A percentile compares a stretch with the other conserved stretches of the same genome.
These are phyloP conservation scores for Cubamyces sp. DNA, from an alignment of 768 basidiomycete genomes.

Conservation along the genomic window DNA sequence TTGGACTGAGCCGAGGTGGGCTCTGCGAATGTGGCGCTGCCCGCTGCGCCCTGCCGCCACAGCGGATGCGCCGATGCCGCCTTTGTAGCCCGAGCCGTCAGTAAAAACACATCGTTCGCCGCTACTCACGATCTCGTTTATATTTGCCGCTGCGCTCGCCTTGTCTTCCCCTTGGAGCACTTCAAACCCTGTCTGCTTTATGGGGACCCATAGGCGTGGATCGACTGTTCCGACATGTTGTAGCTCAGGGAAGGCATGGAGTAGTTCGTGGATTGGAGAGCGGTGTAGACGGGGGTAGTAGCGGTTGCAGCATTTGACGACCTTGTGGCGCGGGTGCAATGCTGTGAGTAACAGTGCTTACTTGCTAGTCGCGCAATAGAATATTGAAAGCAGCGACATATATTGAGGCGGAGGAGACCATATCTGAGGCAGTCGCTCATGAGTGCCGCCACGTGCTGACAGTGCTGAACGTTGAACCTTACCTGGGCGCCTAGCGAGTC, in stretches of 20 bases:
- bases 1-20: neutral
- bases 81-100: conserved; percentile 24
- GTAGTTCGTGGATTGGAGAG: conserved; percentile 29
- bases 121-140: neutral
- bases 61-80: conserved; percentile 2
- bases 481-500: neutral
- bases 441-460: too few species aligned
- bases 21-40: neutral
- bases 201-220: conserved; percentile 4
- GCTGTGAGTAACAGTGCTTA: too few species aligned
- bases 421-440: too few species aligned
- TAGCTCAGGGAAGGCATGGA: conserved; percentile 21
- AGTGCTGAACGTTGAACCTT: conserved; percentile 34
- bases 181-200: too few species aligned
- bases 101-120: conserved; percentile 6
- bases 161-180: conserved; percentile 3
- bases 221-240: conserved; percentile 11
- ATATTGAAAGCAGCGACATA: too few species aligned
- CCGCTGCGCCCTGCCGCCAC: neutral
- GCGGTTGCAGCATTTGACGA: too few species aligned
- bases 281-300: conserved; percentile 23
- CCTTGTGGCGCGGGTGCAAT: too few species aligned
- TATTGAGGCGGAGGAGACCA: too few species aligned
- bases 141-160: neutral
- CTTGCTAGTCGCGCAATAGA: too few species aligned